phyloP scores from a whole-genome alignment of 2,329 filamentous ascomycete genomes.

The Ophiobolus disseminans region DNA sequence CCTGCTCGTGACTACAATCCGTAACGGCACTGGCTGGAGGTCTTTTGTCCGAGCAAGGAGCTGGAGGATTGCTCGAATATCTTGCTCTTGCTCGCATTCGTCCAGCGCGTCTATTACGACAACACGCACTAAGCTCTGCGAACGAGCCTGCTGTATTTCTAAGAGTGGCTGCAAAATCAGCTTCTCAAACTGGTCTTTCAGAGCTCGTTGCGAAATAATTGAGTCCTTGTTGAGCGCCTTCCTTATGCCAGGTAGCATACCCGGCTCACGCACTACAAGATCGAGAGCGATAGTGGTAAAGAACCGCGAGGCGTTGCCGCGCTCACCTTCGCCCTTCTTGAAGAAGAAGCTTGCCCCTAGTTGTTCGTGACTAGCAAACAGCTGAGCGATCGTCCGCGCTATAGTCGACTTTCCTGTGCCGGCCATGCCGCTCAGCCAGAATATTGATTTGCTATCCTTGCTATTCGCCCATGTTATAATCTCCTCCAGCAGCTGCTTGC shows the following conservation, averaged over 20 bases:
- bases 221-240: slow-evolving; percentile 12
- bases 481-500: slow-evolving; percentile 26
- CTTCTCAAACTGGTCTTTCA: slow-evolving; percentile 24
- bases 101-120: slow-evolving; percentile 39
- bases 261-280: slow-evolving; percentile 8
- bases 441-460: slow-evolving; percentile 23
- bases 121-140: slow-evolving; percentile 1
- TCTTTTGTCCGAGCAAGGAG: slow-evolving; percentile 17
- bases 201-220: slow-evolving; percentile 6
- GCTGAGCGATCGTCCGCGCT: too few species aligned
- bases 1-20: slow-evolving; percentile 25
- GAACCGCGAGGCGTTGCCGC: too few species aligned
- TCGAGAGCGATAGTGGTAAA: slow-evolving; percentile 22
- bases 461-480: slow-evolving; percentile 26
- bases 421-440: slow-evolving; percentile 41
- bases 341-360: too few species aligned
- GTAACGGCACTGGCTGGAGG: slow-evolving; percentile 13
- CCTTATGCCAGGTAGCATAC: slow-evolving; percentile 11
- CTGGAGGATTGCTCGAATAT: slow-evolving; percentile 18
- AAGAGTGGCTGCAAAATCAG: slow-evolving; percentile 6
- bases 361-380: too few species aligned
- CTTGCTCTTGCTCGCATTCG: slow-evolving; percentile 33
- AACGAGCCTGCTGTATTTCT: slow-evolving; percentile 1
- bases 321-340: too few species aligned
- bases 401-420: too few species aligned